phyloP scores from a whole-genome alignment of 2,329 filamentous ascomycete genomes.

The Didymella exigua region DNA sequence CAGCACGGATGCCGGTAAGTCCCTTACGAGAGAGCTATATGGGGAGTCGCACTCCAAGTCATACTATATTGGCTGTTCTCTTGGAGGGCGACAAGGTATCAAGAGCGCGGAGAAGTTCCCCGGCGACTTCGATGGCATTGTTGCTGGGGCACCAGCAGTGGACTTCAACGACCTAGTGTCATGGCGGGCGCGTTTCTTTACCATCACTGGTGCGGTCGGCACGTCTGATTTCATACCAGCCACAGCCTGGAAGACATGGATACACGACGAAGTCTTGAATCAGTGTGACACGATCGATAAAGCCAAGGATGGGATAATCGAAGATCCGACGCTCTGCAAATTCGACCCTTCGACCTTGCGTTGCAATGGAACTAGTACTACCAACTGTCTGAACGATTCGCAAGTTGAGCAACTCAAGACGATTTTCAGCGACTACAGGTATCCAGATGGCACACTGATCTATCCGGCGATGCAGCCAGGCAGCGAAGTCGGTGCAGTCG shows the following conservation, averaged over 20 bases:
- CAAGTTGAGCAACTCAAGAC: slow-evolving; percentile 53
- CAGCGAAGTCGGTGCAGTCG: slow-evolving; percentile 48
- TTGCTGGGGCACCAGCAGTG: slow-evolving; percentile 40
- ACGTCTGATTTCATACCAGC: slow-evolving; percentile 32
- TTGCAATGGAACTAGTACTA: slow-evolving; percentile 32
- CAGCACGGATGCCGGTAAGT: slow-evolving; percentile 47
- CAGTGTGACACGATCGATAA: slow-evolving; percentile 59
- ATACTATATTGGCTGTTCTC: slow-evolving; percentile 45
- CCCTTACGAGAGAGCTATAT: slow-evolving; percentile 48
- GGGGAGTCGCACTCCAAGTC: slow-evolving; percentile 45
- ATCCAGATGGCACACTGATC: slow-evolving; percentile 51
- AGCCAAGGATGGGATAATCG: slow-evolving; percentile 55
- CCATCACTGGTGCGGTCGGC: slow-evolving; percentile 29
- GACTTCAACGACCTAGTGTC: slow-evolving; percentile 39
- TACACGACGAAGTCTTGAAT: slow-evolving; percentile 52
- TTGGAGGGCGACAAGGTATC: slow-evolving; percentile 43
- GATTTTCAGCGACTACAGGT: slow-evolving; percentile 51
- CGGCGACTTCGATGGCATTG: slow-evolving; percentile 43
- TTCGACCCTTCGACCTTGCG: slow-evolving; percentile 48
- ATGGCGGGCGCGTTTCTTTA: slow-evolving; percentile 41
- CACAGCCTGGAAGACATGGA: slow-evolving; percentile 35
- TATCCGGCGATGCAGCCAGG: slow-evolving; percentile 58
- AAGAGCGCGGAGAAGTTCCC: slow-evolving; percentile 38
- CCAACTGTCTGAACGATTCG: slow-evolving; percentile 49
- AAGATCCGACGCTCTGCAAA: slow-evolving; percentile 48